A percentile compares a stretch with the other conserved stretches of the same genome.
These are phyloP conservation scores for Dovyalis caffra DNA, from an alignment of 345 rosid genomes.

Conservation along the genomic window DNA sequence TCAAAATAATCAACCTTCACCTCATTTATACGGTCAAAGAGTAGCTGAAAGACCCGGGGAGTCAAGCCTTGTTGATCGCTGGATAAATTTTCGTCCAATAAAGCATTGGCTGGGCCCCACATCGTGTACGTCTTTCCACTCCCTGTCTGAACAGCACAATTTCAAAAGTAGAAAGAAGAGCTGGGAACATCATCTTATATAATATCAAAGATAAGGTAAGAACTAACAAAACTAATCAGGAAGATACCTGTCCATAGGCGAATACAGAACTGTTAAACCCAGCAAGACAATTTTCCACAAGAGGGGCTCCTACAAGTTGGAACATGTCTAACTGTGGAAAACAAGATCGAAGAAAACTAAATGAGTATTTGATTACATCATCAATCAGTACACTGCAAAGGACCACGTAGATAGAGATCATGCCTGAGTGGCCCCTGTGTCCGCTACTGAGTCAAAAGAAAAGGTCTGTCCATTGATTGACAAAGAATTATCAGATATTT, in stretches of 20 bases:
- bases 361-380: constrained; percentile 9
- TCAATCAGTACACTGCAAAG: background rate
- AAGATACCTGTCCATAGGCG: constrained; percentile 92
- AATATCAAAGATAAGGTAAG: background rate
- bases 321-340: constrained; percentile 69
- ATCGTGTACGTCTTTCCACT: constrained; percentile 97
- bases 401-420: background rate
- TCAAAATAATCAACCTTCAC: constrained; percentile 36
- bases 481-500: constrained; percentile 58
- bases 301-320: constrained; percentile 83
- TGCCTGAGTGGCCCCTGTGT: constrained; percentile 76
- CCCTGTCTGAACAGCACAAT: constrained; percentile 62
- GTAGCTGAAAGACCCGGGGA: constrained; percentile 80
- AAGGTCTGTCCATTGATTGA: constrained; percentile 72
- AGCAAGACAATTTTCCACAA: constrained; percentile 91
- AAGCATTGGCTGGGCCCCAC: constrained; percentile 95
- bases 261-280: constrained; percentile 98
- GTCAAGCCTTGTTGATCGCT: constrained; percentile 86
- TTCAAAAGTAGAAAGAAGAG: constrained; percentile 8
- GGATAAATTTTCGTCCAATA: constrained; percentile 56
- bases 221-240: background rate
- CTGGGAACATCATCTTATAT: background rate
- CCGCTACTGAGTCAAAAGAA: constrained; percentile 87
- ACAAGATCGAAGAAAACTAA: background rate
- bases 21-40: constrained; percentile 85